Percentiles rank a stretch among this genome's conserved stretches.
Conservation (phyloP, 1,284 basidiomycete species). For the Leccinum pachyderme region DNA sequence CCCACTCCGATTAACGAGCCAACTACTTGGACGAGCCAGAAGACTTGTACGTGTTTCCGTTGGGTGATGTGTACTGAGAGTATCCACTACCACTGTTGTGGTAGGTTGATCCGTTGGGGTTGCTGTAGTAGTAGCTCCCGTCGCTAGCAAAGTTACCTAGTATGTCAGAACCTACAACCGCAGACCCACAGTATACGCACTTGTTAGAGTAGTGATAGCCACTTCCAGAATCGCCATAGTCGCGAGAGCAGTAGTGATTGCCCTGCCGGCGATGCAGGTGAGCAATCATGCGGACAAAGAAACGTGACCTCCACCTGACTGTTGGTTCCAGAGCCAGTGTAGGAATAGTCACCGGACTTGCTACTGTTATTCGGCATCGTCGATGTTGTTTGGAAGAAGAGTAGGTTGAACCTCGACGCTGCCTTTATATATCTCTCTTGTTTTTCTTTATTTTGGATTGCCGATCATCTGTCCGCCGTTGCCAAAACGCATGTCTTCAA, state of each 20-base stretch:
- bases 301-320: slow-evolving; percentile 36
- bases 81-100: slow-evolving; percentile 50
- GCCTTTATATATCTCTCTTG: slow-evolving; percentile 11
- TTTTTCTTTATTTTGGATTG: slow-evolving; percentile 16
- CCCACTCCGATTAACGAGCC: no score
- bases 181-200: slow-evolving; percentile 27
- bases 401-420: no score
- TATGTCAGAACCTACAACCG: neutral
- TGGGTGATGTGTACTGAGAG: slow-evolving; percentile 51
- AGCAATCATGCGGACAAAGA: neutral
- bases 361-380: slow-evolving; percentile 21
- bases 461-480: neutral
- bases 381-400: neutral
- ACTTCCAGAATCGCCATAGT: slow-evolving; percentile 38
- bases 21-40: slow-evolving; percentile 18
- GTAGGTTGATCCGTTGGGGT: slow-evolving; percentile 60
- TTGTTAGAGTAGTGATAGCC: slow-evolving; percentile 61
- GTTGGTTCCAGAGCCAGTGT: slow-evolving; percentile 52
- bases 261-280: slow-evolving; percentile 36
- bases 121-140: slow-evolving; percentile 59
- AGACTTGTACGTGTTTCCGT: slow-evolving; percentile 38
- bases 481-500: neutral
- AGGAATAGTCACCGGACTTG: slow-evolving; percentile 35
- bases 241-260: slow-evolving; percentile 55
- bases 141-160: slow-evolving; percentile 35